phyloP scores from a whole-genome alignment of 345 rosid genomes.

The Aethionema arabicum region DNA sequence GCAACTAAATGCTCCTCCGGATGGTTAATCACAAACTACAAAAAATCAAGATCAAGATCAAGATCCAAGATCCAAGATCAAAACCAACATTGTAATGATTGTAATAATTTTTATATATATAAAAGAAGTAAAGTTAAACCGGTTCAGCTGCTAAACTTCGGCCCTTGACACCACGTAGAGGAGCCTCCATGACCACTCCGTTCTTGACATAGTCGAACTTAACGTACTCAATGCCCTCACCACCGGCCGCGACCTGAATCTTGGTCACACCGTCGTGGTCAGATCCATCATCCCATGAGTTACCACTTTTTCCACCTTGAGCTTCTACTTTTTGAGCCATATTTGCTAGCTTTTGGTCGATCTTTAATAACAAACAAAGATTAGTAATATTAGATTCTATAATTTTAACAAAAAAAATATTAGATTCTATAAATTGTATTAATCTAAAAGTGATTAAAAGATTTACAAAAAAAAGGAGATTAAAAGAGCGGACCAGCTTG shows the following conservation, averaged over 20 bases:
- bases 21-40: slow-evolving; percentile 28
- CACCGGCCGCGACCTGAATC: slow-evolving; percentile 4
- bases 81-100: neutral
- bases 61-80: neutral
- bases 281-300: slow-evolving; percentile 30
- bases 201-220: slow-evolving; percentile 24
- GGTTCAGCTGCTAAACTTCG: slow-evolving; percentile 6
- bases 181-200: slow-evolving; percentile 7
- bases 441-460: neutral
- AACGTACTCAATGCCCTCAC: slow-evolving; percentile 15
- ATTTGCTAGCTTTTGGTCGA: neutral
- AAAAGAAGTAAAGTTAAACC: neutral
- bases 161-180: slow-evolving; percentile 24
- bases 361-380: neutral
- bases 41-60: neutral
- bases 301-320: slow-evolving; percentile 22
- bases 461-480: neutral
- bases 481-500: neutral
- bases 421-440: neutral
- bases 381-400: no score
- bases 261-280: slow-evolving; percentile 19
- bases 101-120: neutral
- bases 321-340: slow-evolving; percentile 28
- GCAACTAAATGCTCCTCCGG: slow-evolving; percentile 22
- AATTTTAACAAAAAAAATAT: no score